phyloP scores from a whole-genome alignment of 441 rosid genomes.

The Populus hybrid region DNA sequence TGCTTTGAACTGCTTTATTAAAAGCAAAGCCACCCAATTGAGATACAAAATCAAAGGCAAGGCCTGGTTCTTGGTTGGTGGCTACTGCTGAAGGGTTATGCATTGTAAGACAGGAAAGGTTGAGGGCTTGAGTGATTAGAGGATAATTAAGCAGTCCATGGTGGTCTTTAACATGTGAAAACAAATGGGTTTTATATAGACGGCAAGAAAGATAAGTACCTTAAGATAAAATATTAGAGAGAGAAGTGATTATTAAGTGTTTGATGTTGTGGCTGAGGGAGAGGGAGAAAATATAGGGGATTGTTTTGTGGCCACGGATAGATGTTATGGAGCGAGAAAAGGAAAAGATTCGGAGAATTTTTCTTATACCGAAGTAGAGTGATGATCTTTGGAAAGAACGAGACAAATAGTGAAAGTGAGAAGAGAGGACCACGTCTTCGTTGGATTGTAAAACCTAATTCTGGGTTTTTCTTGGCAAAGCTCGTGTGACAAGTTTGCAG shows the following conservation, averaged over 20 bases:
- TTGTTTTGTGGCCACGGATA: conserved; percentile 30
- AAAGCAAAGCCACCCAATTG: conserved; percentile 47
- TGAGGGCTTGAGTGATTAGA: background rate
- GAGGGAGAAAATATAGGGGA: conserved; percentile 21
- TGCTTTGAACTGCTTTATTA: conserved; percentile 30
- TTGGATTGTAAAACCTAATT: background rate
- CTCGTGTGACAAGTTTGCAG: no score
- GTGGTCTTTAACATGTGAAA: conserved; percentile 14
- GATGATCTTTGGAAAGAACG: conserved; percentile 1
- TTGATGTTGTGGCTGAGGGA: background rate
- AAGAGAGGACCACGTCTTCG: background rate
- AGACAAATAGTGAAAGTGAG: background rate
- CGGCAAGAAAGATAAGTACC: background rate
- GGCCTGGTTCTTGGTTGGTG: conserved; percentile 41
- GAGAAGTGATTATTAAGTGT: background rate
- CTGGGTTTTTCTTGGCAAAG: no score
- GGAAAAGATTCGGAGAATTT: conserved; percentile 16
- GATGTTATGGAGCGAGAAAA: conserved; percentile 11
- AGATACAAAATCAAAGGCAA: conserved; percentile 45
- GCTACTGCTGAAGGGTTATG: conserved; percentile 54
- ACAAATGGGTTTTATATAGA: conserved; percentile 6
- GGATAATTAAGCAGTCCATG: conserved; percentile 25
- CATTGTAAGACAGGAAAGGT: conserved; percentile 33
- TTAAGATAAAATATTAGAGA: background rate
- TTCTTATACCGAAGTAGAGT: background rate